phyloP scores from a whole-genome alignment of 345 rosid species.

The Citrus glauca region DNA sequence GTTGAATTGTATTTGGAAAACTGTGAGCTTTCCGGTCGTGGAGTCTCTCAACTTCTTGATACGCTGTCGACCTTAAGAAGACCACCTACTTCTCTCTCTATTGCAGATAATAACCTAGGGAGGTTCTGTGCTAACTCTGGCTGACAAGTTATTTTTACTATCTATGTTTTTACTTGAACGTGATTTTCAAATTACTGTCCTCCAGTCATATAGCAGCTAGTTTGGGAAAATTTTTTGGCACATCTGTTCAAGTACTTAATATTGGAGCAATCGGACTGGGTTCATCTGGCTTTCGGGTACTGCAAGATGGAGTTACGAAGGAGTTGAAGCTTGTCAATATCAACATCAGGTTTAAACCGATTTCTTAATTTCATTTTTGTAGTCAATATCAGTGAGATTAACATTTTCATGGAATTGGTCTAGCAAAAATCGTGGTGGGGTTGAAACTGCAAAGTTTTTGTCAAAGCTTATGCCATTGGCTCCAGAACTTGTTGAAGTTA shows the following conservation, averaged over 20 bases:
- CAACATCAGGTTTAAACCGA: constrained; percentile 58
- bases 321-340: constrained; percentile 51
- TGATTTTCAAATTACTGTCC: constrained; percentile 16
- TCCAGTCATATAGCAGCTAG: constrained; percentile 65
- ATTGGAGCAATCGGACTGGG: constrained; percentile 80
- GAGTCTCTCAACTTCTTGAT: constrained; percentile 56
- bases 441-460: constrained; percentile 69
- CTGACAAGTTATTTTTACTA: constrained; percentile 8
- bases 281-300: constrained; percentile 60
- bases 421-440: constrained; percentile 90
- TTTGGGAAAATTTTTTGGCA: constrained; percentile 41
- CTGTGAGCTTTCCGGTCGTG: constrained; percentile 70
- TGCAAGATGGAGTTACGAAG: constrained; percentile 32
- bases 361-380: constrained; percentile 6
- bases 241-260: constrained; percentile 49
- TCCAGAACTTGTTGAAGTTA: constrained; percentile 49
- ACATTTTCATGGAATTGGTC: constrained; percentile 9
- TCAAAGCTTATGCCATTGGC: constrained; percentile 59
- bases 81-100: constrained; percentile 52
- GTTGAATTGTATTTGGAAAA: constrained; percentile 58
- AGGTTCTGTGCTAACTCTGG: constrained; percentile 40
- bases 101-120: constrained; percentile 80
- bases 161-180: constrained; percentile 5
- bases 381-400: not conserved
- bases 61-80: constrained; percentile 42